A percentile compares a stretch with the other conserved stretches of the same genome.
Evolutionary conservation across 257 asterid genomes (phyloP).

Genomic region (Gentiana macrophylla): DNA sequence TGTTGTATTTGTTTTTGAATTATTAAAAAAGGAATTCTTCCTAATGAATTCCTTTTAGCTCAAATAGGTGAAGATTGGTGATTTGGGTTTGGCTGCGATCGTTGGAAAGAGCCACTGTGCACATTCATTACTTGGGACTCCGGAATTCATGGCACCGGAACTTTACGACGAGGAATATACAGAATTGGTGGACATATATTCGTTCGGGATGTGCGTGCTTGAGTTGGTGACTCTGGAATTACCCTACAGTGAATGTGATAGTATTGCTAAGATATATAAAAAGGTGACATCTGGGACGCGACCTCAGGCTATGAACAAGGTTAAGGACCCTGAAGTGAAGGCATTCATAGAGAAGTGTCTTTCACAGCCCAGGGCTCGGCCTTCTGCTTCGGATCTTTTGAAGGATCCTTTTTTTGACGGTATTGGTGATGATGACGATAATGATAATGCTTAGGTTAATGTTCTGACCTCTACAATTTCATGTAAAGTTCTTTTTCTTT

Average conservation of each 20-base stretch:
- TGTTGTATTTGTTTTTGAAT: neutral
- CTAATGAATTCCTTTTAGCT: neutral
- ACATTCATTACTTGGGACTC: constrained; percentile 67
- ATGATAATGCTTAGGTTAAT: constrained; percentile 5
- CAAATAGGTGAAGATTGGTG: constrained; percentile 75
- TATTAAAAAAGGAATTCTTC: neutral
- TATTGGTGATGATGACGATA: constrained; percentile 43
- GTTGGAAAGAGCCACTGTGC: constrained; percentile 57
- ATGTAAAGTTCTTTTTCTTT: neutral
- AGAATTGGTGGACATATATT: constrained; percentile 52
- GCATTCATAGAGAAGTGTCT: constrained; percentile 71
- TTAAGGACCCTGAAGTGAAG: constrained; percentile 46
- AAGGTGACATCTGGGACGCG: constrained; percentile 58
- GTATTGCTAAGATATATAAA: constrained; percentile 58
- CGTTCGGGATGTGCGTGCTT: constrained; percentile 80
- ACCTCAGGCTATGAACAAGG: constrained; percentile 66
- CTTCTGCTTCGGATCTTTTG: constrained; percentile 65
- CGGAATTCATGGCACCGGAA: constrained; percentile 88
- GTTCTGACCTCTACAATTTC: neutral
- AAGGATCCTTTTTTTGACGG: constrained; percentile 54
- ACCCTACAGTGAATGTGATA: constrained; percentile 63
- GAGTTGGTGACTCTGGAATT: constrained; percentile 69
- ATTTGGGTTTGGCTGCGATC: constrained; percentile 59
- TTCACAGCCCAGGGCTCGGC: constrained; percentile 53
- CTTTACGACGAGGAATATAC: constrained; percentile 65